Conservation (phyloP, 768 basidiomycete genomes). For the Leccinum arenicola region DNA sequence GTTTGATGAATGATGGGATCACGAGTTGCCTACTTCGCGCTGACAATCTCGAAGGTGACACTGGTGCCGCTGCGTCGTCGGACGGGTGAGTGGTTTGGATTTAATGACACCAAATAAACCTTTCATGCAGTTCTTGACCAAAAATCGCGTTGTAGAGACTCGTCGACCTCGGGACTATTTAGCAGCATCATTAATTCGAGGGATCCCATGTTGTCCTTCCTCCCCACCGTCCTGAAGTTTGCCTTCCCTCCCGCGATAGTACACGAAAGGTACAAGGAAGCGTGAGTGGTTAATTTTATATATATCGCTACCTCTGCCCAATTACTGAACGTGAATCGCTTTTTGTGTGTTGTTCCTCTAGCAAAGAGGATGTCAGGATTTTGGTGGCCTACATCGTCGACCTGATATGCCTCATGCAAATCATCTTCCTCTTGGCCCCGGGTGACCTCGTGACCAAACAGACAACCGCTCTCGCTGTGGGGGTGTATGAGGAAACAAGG, state of each 20-base stretch:
- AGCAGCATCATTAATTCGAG: not conserved
- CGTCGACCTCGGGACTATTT: not conserved
- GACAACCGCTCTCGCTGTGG: not conserved
- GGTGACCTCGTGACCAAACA: not conserved
- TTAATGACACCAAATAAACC: not conserved
- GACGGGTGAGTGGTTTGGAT: not conserved
- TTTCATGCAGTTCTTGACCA: not conserved
- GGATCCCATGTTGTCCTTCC: not conserved
- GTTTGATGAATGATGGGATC: conserved; percentile 3
- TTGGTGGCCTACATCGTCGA: conserved; percentile 14
- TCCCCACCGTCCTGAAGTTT: not conserved
- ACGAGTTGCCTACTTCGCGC: not conserved
- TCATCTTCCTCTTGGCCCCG: conserved; percentile 4
- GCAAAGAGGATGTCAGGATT: conserved; percentile 9
- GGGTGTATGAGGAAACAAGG: conserved; percentile 1
- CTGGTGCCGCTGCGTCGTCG: not conserved
- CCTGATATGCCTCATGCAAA: conserved; percentile 18
- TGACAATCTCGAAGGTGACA: not conserved
- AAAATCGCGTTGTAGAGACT: not conserved
- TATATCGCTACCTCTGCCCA: too few relatives aligned
- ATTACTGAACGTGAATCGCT: not conserved
- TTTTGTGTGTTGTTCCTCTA: not conserved
- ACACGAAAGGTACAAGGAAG: conserved; percentile 1
- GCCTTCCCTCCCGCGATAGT: not conserved
- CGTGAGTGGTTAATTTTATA: conserved; percentile 1